These are phyloP conservation scores for Thermothelomyces thermophilus DNA, from an alignment of 2,329 filamentous ascomycete genomes.

Conservation along the genomic window DNA sequence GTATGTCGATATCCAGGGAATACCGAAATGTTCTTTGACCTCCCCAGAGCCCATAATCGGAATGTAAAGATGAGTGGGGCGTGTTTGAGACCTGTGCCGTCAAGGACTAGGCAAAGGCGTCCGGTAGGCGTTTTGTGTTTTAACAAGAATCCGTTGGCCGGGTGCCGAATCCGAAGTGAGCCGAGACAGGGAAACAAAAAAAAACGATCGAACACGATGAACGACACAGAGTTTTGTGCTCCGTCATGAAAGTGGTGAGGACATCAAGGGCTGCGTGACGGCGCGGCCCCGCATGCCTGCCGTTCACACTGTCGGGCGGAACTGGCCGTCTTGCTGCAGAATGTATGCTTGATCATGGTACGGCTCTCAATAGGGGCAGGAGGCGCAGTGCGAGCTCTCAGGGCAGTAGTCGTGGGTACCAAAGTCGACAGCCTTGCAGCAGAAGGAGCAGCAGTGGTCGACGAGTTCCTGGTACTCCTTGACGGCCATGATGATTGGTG, in stretches of 20 bases:
- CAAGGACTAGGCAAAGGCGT: too few species aligned
- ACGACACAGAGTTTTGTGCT: not conserved
- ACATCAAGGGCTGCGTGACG: constrained; percentile 16
- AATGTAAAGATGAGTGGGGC: too few species aligned
- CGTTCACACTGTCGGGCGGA: constrained; percentile 15
- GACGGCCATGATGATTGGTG: constrained; percentile 35
- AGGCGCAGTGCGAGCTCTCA: constrained; percentile 37
- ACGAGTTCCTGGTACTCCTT: constrained; percentile 39
- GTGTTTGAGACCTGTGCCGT: too few species aligned
- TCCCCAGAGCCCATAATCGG: not conserved
- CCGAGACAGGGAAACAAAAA: not conserved
- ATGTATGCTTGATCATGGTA: not conserved
- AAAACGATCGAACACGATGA: constrained; percentile 4
- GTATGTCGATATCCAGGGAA: not conserved
- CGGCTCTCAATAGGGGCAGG: constrained; percentile 35
- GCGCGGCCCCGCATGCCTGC: constrained; percentile 18
- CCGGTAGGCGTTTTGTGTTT: too few species aligned
- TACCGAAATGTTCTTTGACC: not conserved
- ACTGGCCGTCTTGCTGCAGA: constrained; percentile 8
- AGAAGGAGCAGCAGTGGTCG: constrained; percentile 46
- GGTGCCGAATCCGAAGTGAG: not conserved
- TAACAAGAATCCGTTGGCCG: too few species aligned
- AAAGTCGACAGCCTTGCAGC: constrained; percentile 45
- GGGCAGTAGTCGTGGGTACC: constrained; percentile 46
- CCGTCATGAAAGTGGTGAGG: constrained; percentile 16